A percentile compares a stretch with the other conserved stretches of the same genome.
Conservation (phyloP, 306 rosid species). For the Prunus dulcis region DNA sequence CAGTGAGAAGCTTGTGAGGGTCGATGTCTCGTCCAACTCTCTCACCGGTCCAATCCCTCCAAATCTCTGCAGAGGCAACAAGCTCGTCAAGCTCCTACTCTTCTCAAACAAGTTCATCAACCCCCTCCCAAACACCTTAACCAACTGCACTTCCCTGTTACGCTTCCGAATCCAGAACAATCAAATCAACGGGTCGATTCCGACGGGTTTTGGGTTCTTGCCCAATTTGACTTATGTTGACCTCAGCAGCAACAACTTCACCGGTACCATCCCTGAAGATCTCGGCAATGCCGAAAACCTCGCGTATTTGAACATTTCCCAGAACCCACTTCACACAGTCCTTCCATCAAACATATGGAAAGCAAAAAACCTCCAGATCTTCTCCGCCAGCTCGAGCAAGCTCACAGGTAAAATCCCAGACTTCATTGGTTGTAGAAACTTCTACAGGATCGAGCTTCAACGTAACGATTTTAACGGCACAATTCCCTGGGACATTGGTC, state of each 20-base stretch:
- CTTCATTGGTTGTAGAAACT: conserved; percentile 53
- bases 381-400: conserved; percentile 61
- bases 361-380: conserved; percentile 50
- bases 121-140: conserved; percentile 45
- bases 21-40: conserved; percentile 76
- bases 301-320: conserved; percentile 65
- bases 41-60: conserved; percentile 76
- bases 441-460: conserved; percentile 69
- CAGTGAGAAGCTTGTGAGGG: conserved; percentile 38
- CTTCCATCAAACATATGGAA: conserved; percentile 70
- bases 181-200: conserved; percentile 61
- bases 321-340: conserved; percentile 42
- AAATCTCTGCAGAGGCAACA: conserved; percentile 57
- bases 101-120: conserved; percentile 48
- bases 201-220: conserved; percentile 50
- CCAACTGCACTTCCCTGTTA: conserved; percentile 50
- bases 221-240: conserved; percentile 65
- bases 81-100: conserved; percentile 54
- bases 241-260: conserved; percentile 66
- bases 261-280: conserved; percentile 59
- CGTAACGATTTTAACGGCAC: conserved; percentile 49
- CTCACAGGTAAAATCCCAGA: conserved; percentile 69
- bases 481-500: conserved; percentile 85
- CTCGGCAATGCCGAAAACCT: conserved; percentile 58
- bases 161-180: conserved; percentile 77